phyloP scores from a whole-genome alignment of 768 basidiomycete species.

The Lentinula raphanica region DNA sequence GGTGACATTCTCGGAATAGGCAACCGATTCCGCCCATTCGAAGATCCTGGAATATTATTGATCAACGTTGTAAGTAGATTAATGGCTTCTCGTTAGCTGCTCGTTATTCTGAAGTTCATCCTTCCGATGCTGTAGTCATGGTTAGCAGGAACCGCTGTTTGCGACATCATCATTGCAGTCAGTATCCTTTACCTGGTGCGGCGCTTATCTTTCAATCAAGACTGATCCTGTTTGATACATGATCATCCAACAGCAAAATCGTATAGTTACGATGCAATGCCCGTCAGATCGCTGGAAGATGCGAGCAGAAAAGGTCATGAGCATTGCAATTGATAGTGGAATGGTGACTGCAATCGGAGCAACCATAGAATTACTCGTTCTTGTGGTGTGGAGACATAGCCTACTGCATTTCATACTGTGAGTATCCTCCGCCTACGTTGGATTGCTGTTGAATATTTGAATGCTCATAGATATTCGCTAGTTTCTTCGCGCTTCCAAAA shows the following conservation, averaged over 20 bases:
- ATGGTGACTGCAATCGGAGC: conserved; percentile 16
- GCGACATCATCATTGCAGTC: conserved; percentile 20
- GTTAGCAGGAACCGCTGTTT: conserved; percentile 19
- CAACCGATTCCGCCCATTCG: not conserved
- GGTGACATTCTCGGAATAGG: not conserved
- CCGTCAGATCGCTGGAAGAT: conserved; percentile 3
- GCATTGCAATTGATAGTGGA: conserved; percentile 19
- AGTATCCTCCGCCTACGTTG: not conserved
- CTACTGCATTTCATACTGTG: conserved; percentile 17
- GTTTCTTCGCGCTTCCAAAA: conserved; percentile 7
- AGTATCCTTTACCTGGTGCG: conserved; percentile 22
- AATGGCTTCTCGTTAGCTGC: too few species aligned
- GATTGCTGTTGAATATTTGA: too few species aligned
- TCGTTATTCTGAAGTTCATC: not conserved
- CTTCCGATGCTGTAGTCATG: conserved; percentile 14
- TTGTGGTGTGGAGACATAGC: conserved; percentile 12
- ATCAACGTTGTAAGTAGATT: conserved; percentile 15
- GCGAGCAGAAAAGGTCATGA: conserved; percentile 9
- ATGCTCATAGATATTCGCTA: not conserved
- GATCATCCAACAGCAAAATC: not conserved
- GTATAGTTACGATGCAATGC: conserved; percentile 5
- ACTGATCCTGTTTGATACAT: not conserved
- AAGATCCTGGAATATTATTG: conserved; percentile 6
- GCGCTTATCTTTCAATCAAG: not conserved
- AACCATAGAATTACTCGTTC: conserved; percentile 15